Evolutionary conservation across 495 filamentous ascomycete genomes (phyloP), one percentile per base, ranked within the genome.

Genomic region (Tricharina praecox): DNA sequence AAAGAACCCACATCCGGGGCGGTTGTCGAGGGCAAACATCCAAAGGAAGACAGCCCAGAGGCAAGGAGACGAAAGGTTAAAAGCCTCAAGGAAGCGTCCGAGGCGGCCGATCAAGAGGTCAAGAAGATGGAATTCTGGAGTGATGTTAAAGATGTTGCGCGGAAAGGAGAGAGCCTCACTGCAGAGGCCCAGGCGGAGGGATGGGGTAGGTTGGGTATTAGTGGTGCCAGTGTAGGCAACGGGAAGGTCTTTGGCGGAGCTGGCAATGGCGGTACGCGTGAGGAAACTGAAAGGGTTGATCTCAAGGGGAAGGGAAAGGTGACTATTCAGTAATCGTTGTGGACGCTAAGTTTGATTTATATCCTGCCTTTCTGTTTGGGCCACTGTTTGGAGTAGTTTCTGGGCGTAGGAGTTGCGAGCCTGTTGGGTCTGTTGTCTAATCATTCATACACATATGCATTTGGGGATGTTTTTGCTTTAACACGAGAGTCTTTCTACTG

Each of bases 91-190:
- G 34, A 32, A 19, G 23, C 81, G 0, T 64, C 82, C 10, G 62
- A 68, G 42, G 69, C 73, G 30, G 81, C 81, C 0, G 79, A 83
- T 44, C 71, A 73, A 40, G 76, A 83, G 45, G 77, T 82, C 25
- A 71, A 71, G 52, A 68, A 63, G 49, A 63, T 84, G 19, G 78
- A 83, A 53, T 85, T 76, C 58, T 85, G 81, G 81, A 79, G 74
- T 52, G 81, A 85, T 50, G 70, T 82, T 50, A 79, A 75, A 48
- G 70, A 64, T 30, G 70, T 81, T 62, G 73, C 70, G 1, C n/a
- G 34, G 34, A 37, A 8, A 13, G 45, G 45, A 11, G 45, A 48
- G 20, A 38, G 33, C 16, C 8, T 34, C 8, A 18, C 5, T 13
- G 33, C 34, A 10, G 45, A 38, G 2, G 25, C 10, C n/a, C 25